Conservation (phyloP, 768 basidiomycete genomes). For the Leccinum obscurum region DNA sequence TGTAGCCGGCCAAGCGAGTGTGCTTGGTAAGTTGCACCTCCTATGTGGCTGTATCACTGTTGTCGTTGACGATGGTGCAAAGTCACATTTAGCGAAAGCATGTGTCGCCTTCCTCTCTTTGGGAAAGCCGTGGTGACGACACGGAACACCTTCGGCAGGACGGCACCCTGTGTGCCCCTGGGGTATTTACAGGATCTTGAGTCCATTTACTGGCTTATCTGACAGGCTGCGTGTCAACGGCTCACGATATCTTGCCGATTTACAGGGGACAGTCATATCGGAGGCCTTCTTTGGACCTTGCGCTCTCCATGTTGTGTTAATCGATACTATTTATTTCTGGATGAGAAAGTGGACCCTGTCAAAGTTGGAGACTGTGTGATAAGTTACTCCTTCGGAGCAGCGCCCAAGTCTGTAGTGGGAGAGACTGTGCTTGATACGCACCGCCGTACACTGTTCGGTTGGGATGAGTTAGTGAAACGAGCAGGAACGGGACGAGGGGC, state of each 20-base stretch:
- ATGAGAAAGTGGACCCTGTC: constrained; percentile 18
- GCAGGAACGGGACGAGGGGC: constrained; percentile 6
- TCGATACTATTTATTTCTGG: constrained; percentile 8
- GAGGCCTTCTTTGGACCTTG: constrained; percentile 4
- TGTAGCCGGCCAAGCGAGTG: neutral
- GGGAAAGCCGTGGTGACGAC: constrained; percentile 4
- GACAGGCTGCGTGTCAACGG: neutral
- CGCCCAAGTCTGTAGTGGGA: neutral
- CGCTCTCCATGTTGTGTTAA: neutral
- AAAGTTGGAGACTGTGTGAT: constrained; percentile 1
- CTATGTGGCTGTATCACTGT: constrained; percentile 7
- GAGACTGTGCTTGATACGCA: neutral
- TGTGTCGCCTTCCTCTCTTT: neutral
- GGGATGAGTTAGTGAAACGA: neutral
- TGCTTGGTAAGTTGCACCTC: neutral
- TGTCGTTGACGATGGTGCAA: neutral
- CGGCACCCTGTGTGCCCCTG: constrained; percentile 6
- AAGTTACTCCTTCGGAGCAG: constrained; percentile 3
- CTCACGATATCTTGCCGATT: neutral
- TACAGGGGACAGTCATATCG: constrained; percentile 5
- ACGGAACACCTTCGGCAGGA: constrained; percentile 4
- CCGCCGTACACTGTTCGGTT: neutral
- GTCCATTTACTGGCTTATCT: neutral
- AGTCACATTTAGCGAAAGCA: neutral
- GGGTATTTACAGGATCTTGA: constrained; percentile 1